Base-by-base conservation (phyloP, 441 rosid genomes). In the Arabidopsis lyrata region DNA sequence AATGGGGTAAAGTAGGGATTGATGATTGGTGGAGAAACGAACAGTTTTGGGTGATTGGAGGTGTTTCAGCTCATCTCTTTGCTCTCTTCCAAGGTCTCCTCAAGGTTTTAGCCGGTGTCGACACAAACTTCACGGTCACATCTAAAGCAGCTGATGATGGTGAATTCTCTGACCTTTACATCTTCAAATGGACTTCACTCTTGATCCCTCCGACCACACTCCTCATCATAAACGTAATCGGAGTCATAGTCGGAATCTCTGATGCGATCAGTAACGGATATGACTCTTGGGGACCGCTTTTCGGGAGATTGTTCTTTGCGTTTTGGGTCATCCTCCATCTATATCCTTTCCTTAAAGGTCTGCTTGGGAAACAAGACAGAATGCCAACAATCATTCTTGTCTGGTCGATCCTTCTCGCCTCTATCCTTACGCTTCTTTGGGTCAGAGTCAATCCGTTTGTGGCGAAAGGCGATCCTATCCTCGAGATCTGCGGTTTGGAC, bases 21-120 rank as follows among this genome's bases (percentile, higher is more conserved):
- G 85, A 89, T 42, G 90, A 87, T 47, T 84, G 90, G 94, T 89
- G 94, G 94, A 87, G 94, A 79, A 89, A 89, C 15, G 94, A 89
- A 75, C 94, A 89, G 80, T 89, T 89, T 72, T 89, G 94, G 94
- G 94, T 89, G 22, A 89, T 89, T 14, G 94, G 94, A 53, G 94
- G 94, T 18, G 91, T 70, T 31, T 89, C 94, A 14, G 77, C 91
- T 2, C 94, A 89, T 78, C 83, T 89, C 38, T 89, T 87, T 62
- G 91, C 94, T 22, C 86, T 89, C 77, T 79, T 89, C 64, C 94
- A 89, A 79, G 94, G 94, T 72, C 76, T 89, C 7, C 81, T 89
- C 12, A 89, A 89, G 78, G 94, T 87, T 38, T 69, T 89, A 63
- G 94, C 91, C 0, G 94, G 94, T 52, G 86, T 89, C 6, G 54